Base-by-base conservation (phyloP, 371 early-diverging fungal species). In the Coemansia sp. region DNA sequence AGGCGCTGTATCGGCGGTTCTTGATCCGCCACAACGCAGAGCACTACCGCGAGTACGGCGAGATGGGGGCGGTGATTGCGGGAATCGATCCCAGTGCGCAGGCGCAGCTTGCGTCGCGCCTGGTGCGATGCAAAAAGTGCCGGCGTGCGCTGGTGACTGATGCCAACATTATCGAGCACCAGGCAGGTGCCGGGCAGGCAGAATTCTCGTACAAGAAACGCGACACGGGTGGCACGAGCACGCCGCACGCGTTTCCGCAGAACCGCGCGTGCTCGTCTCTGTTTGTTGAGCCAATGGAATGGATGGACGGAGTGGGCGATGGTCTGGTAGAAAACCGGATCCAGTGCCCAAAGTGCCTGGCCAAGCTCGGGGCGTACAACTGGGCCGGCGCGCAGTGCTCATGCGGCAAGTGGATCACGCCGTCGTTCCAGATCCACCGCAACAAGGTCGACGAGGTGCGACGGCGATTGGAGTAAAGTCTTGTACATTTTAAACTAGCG, bases 391-490 rank as follows among this genome's bases (percentile, higher is more conserved):
- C 78, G 30, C 89, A 90, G 70, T 93, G 93, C 67, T 88, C 90
- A 48, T 93, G 93, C 76, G 92, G 92, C 42, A 80, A 85, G 51
- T 93, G 93, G 93, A 84, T 93, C 59, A 89, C 91, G 14, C 93
- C 93, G 41, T 87, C 91, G 5, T 90, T 93, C 65, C 87, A 85
- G 83, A 70, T 93, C 55, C 91, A 92, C 77, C 82, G 86, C 59
- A 86, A 86, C 65, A 86, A 88, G 68, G 87, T 91, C 11, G 92
- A 91, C 63, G 84, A 84, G 62, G 56, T 81, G 14, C 72, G 53
- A 50, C 66, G 55, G 52, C 48, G 50, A 16, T 59, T 7, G 38
- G 38, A 38, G 5, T 9, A 16, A 45, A 16, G 45, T 16, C 16
- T 16, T 45, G 45, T 45, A 45, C 45, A 45, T 45, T 45, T 14